Base-by-base conservation (phyloP, 2,329 filamentous ascomycete genomes). In the Arthrobotrys megalospora region DNA sequence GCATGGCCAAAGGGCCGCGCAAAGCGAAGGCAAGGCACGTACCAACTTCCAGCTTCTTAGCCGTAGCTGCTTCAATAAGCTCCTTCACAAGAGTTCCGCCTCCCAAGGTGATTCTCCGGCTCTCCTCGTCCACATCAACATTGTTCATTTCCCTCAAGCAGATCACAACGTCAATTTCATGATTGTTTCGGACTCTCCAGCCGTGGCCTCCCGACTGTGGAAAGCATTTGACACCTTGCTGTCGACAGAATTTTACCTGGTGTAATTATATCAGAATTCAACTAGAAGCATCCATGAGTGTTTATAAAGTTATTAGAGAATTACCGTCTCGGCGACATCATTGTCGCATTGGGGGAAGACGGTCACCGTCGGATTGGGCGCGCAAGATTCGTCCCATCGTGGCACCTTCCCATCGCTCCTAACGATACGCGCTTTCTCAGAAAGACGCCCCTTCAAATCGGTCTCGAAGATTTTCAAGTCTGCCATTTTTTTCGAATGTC, bases 41-140 rank as follows among this genome's bases (percentile, higher is more conserved):
- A 78, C 75, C 41, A 16, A 68, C 67, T 45, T 78, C 75, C 6
- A 78, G 28, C 2, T 53, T 24, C n/a, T 72, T 68, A 1, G 43
- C 75, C 0, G 67, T 41, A 10, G 45, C 67, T 7, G 47, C 67
- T 0, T 67, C 53, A 14, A 72, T 78, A 16, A 82, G 63, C 8
- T 80, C 64, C 5, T 50, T 52, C 6, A 80, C 60, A 1, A 71
- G 58, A 3, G 78, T 70, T 6, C 80, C 81, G 8, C 80, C 80
- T 12, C 80, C 80, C 12, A 81, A 8, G 5, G 72, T 80, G 16
- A 76, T 67, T 6, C 62, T 76, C 12, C 79, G 75, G 7, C 2
- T 28, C 5, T 66, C 41, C n/a, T 65, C 38, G 34, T 80, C 72
- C 7, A 81, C 55, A 16, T 8, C 34, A 14, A 80, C 72, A 2